These are phyloP conservation scores for Ciborinia camelliae DNA, from an alignment of 2,329 filamentous ascomycete genomes.

Conservation along the genomic window DNA sequence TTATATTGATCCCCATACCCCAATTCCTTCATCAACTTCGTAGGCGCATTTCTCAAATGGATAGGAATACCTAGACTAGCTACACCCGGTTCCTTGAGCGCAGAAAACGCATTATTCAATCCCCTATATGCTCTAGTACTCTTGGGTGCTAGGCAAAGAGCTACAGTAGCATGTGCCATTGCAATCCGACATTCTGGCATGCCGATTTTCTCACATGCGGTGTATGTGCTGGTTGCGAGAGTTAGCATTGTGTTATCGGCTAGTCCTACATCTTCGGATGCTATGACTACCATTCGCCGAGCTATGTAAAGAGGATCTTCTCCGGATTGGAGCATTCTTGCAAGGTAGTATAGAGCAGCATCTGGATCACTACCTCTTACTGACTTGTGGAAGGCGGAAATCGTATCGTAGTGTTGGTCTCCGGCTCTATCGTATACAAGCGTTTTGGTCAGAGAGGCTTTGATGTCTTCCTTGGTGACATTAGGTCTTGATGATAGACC, in stretches of 20 bases:
- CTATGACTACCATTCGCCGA: constrained; percentile 88
- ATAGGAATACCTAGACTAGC: constrained; percentile 79
- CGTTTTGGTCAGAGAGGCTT: constrained; percentile 81
- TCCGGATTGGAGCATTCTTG: constrained; percentile 90
- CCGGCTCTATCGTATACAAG: constrained; percentile 92
- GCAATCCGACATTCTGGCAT: constrained; percentile 94
- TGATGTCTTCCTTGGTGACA: constrained; percentile 73
- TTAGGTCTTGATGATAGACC: constrained; percentile 63
- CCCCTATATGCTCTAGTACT: constrained; percentile 83
- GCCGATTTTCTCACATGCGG: constrained; percentile 86
- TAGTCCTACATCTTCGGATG: constrained; percentile 88
- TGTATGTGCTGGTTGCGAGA: constrained; percentile 81
- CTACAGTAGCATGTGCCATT: constrained; percentile 80
- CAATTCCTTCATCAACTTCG: constrained; percentile 86
- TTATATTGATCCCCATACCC: constrained; percentile 92
- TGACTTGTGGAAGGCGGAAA: constrained; percentile 95
- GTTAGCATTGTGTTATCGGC: constrained; percentile 81
- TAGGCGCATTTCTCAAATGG: constrained; percentile 89
- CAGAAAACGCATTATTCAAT: constrained; percentile 74
- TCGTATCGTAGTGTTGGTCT: constrained; percentile 96
- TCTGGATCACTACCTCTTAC: constrained; percentile 84
- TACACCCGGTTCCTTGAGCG: constrained; percentile 77
- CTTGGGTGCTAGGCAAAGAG: constrained; percentile 77
- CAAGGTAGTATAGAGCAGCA: constrained; percentile 89
- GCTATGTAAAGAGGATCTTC: constrained; percentile 93